A percentile compares a stretch with the other conserved stretches of the same genome.
phyloP scores from a whole-genome alignment of 805 yeast species.

The Komagataella ulmi region DNA sequence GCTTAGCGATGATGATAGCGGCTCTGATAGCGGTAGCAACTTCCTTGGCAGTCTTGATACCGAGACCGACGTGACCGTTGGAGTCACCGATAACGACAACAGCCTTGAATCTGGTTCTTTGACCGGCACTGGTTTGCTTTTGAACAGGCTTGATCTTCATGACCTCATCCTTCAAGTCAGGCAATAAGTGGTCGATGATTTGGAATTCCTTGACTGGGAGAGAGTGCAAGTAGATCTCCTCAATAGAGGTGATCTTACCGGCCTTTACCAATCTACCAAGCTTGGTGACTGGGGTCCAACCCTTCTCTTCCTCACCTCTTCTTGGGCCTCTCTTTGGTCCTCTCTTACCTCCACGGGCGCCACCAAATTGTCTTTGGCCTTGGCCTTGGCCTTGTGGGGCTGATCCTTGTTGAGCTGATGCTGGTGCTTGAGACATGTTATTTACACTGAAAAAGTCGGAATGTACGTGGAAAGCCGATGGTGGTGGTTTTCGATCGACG shows the following conservation, averaged over 20 bases:
- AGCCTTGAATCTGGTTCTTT: constrained; percentile 99
- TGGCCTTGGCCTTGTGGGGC: constrained; percentile 11
- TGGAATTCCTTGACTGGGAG: constrained; percentile 99
- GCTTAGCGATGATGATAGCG: constrained; percentile 98
- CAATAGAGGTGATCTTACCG: constrained; percentile 91
- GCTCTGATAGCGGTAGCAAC: constrained; percentile 99
- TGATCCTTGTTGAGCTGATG: constrained; percentile 18
- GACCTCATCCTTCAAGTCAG: constrained; percentile 94
- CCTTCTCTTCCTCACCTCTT: constrained; percentile 90
- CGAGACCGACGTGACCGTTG: constrained; percentile 99
- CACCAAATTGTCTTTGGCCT: constrained; percentile 32
- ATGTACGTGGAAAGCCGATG: constrained; percentile 66
- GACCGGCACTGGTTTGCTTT: constrained; percentile 99
- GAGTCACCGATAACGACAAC: constrained; percentile 99
- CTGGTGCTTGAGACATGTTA: constrained; percentile 30
- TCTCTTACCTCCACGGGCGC: constrained; percentile 43
- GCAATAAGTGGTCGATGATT: constrained; percentile 93
- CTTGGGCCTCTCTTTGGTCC: constrained; percentile 57
- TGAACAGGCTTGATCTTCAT: constrained; percentile 99
- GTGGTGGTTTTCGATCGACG: constrained; percentile 58
- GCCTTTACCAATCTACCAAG: constrained; percentile 99
- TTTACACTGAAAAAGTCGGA: constrained; percentile 29
- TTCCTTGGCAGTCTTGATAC: constrained; percentile 99
- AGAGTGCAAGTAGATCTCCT: constrained; percentile 98
- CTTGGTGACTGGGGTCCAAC: constrained; percentile 99